Evolutionary conservation across 192 early-diverging fungal genomes (phyloP).

Genomic region (Coemansia sp.): DNA sequence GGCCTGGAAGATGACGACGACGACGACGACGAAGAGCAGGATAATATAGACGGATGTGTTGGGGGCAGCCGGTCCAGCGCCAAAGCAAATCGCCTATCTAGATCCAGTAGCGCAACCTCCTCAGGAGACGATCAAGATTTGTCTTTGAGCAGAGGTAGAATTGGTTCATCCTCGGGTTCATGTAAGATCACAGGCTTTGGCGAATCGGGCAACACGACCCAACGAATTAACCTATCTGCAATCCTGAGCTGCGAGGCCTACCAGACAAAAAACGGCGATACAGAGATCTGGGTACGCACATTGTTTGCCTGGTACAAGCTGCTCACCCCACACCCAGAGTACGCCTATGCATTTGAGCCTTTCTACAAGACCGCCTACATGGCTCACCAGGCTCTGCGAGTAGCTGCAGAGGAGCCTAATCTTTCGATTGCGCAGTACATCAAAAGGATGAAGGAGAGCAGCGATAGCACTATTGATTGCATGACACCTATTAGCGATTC

Average conservation of each 20-base stretch:
- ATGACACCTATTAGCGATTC: conserved; percentile 20
- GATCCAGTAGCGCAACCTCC: conserved; percentile 3
- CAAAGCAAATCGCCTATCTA: background rate
- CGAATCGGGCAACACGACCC: no score
- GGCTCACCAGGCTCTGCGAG: conserved; percentile 33
- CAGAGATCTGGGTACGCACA: conserved; percentile 48
- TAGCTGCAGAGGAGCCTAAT: conserved; percentile 4
- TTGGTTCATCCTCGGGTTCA: background rate
- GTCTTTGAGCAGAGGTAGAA: no score
- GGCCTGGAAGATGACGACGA: conserved; percentile 36
- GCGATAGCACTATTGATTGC: conserved; percentile 13
- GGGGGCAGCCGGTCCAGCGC: conserved; percentile 5
- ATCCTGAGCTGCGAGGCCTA: conserved; percentile 43
- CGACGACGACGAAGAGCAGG: conserved; percentile 22
- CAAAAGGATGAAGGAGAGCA: conserved; percentile 14
- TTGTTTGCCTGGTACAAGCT: conserved; percentile 51
- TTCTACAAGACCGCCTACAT: conserved; percentile 41
- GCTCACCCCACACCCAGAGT: conserved; percentile 29
- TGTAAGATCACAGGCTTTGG: conserved; percentile 28
- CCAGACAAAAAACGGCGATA: conserved; percentile 13
- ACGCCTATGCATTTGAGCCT: conserved; percentile 20
- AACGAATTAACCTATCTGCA: conserved; percentile 43
- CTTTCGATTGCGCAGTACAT: conserved; percentile 18
- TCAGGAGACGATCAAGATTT: no score
- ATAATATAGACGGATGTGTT: conserved; percentile 11